phyloP scores from a whole-genome alignment of 2,329 filamentous ascomycete species.

The Phyllosticta ampelicida region DNA sequence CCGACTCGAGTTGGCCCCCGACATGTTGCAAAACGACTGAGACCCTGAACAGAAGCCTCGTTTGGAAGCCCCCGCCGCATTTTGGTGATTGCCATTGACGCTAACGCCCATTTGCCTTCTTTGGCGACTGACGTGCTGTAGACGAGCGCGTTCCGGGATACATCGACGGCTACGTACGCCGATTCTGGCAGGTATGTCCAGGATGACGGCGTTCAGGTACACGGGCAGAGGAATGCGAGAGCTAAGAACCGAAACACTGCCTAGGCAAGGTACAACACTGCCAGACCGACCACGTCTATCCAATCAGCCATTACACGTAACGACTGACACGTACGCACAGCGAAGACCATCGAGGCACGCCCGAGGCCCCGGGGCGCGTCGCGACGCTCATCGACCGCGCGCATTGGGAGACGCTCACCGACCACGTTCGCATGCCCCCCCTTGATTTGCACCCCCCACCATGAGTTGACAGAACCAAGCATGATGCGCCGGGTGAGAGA shows the following conservation, averaged over 20 bases:
- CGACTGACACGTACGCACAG: conserved; percentile 36
- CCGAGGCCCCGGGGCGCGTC: conserved; percentile 75
- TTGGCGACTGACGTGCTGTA: conserved; percentile 27
- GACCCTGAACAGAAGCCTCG: conserved; percentile 58
- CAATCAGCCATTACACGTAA: not conserved
- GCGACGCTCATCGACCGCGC: conserved; percentile 80
- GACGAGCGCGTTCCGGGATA: conserved; percentile 80
- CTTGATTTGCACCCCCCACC: conserved; percentile 15
- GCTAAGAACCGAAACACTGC: not conserved
- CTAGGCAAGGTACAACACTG: conserved; percentile 24
- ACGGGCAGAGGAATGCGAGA: not conserved
- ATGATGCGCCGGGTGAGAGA: conserved; percentile 41
- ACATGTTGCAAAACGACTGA: not conserved
- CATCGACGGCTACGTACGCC: conserved; percentile 83
- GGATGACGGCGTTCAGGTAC: not conserved
- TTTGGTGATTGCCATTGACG: conserved; percentile 52
- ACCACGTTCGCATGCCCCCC: conserved; percentile 42
- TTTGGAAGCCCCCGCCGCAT: conserved; percentile 96
- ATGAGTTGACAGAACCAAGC: conserved; percentile 38
- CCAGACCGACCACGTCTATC: not conserved
- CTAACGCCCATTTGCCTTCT: not conserved
- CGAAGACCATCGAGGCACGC: conserved; percentile 89
- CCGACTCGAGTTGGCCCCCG: conserved; percentile 14
- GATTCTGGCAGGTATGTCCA: conserved; percentile 86
- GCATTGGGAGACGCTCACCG: conserved; percentile 67